Evolutionary conservation across 345 rosid genomes (phyloP).

Genomic region (Abelmoschus esculentus): DNA sequence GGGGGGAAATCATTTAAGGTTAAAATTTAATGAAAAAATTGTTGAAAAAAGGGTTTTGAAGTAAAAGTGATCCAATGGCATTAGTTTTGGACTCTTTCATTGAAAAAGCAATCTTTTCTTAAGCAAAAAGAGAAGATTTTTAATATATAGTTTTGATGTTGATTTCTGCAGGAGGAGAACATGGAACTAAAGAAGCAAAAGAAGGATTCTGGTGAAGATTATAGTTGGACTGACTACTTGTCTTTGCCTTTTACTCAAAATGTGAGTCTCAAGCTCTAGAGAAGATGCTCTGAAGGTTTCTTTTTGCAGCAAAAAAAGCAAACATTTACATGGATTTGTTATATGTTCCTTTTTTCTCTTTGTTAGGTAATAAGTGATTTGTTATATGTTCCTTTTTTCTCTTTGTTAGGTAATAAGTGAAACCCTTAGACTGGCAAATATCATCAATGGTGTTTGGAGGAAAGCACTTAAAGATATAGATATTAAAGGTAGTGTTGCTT

Average conservation of each 20-base stretch:
- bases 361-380: constrained; percentile 70
- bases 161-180: constrained; percentile 64
- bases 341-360: background rate
- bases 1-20: background rate
- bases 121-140: background rate
- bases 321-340: background rate
- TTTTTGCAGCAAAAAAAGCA: background rate
- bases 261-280: constrained; percentile 30
- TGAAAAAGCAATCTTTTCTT: background rate
- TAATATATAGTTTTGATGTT: background rate
- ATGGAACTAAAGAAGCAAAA: constrained; percentile 68
- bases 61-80: background rate
- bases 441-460: constrained; percentile 92
- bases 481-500: constrained; percentile 51
- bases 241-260: constrained; percentile 87
- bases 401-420: constrained; percentile 69
- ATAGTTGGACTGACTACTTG: constrained; percentile 72
- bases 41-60: background rate
- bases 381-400: background rate
- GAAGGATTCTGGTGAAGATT: constrained; percentile 36
- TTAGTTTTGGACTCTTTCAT: background rate
- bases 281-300: background rate
- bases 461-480: constrained; percentile 78
- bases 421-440: constrained; percentile 82
- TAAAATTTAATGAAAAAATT: background rate